Evolutionary conservation across 352 stramenopile species (phyloP).

Genomic region (Globisporangium cederbergense): DNA sequence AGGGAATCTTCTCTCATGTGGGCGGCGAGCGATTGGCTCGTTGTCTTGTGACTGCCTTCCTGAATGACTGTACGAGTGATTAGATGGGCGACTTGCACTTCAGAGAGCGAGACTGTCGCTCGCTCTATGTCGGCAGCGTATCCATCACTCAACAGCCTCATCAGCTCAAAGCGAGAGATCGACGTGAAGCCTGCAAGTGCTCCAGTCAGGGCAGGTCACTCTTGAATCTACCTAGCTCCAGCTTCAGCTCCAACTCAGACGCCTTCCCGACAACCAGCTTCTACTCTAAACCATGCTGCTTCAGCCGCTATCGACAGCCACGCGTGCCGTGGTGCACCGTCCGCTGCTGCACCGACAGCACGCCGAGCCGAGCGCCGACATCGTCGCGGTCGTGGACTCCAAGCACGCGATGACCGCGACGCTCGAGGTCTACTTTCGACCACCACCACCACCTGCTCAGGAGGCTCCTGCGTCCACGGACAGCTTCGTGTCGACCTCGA

Average conservation of each 20-base stretch:
- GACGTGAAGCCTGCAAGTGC: not conserved
- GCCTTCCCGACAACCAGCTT: not conserved
- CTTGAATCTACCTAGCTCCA: not conserved
- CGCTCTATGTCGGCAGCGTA: not conserved
- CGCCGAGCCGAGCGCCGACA: conserved; percentile 9
- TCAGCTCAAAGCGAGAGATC: not conserved
- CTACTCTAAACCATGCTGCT: not conserved
- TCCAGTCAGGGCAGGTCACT: not conserved
- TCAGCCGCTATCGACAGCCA: not conserved
- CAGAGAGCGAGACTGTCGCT: not conserved
- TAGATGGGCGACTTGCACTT: not conserved
- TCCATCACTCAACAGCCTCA: not conserved
- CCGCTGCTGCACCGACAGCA: conserved; percentile 4
- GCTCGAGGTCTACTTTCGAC: conserved; percentile 11
- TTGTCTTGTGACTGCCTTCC: not conserved
- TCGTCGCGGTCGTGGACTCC: conserved; percentile 8
- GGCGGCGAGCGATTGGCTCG: not conserved
- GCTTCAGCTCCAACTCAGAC: not conserved
- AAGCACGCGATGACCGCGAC: conserved; percentile 3
- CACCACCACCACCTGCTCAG: not conserved
- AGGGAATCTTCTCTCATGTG: not conserved
- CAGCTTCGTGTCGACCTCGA: conserved; percentile 9
- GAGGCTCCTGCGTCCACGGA: not conserved
- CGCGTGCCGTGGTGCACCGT: not conserved
- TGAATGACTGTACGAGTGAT: not conserved